Evolutionary conservation across 176 grass and related monocot species (phyloP), one percentile per base, ranked within the genome.

Genomic region (Secale cereale): DNA sequence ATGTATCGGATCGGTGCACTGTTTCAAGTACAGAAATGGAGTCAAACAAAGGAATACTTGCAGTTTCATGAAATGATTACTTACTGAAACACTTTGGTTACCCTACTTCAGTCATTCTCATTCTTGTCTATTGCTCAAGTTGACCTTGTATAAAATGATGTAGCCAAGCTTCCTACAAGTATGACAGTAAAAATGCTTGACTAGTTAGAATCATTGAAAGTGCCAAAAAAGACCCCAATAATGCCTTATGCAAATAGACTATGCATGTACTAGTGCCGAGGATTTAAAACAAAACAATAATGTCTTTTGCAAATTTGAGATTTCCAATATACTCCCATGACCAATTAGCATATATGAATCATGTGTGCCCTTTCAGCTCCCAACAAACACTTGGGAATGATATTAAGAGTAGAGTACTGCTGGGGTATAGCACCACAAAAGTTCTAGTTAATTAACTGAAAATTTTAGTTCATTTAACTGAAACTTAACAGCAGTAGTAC

Each of bases 1-100:
- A 76, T 76, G 68, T 16, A 85, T 60, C 82, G 73, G 40, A 72
- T 71, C 64, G 50, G 17, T 54, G 63, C 17, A 82, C 63, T 71
- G 12, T 54, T 83, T 81, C 17, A 10, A 15, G n/a, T 65, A 65
- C 8, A 64, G 67, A 26, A 64, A 32, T 72, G 65, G 37, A 52
- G 85, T 35, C 6, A 48, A 68, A 45, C 35, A 59, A 80, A 67
- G 26, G 63, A 59, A 74, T 74, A 56, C 41, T 62, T 63, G 59
- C 10, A 74, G 26, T 2, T 7, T 64, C 46, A 10, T 61, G 12
- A 27, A 85, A 79, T 59, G 46, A 20, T 71, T 83, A 52, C 29
- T 39, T 74, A 56, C 64, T 54, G 12, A 80, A 74, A 65, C 33
- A 6, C 26, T 74, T 45, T 75, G 32, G 33, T 20, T 43, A 8